A percentile compares a stretch with the other conserved stretches of the same genome.
Conservation (phyloP, 805 yeast species). For the Kodamaea neixiangensis region DNA sequence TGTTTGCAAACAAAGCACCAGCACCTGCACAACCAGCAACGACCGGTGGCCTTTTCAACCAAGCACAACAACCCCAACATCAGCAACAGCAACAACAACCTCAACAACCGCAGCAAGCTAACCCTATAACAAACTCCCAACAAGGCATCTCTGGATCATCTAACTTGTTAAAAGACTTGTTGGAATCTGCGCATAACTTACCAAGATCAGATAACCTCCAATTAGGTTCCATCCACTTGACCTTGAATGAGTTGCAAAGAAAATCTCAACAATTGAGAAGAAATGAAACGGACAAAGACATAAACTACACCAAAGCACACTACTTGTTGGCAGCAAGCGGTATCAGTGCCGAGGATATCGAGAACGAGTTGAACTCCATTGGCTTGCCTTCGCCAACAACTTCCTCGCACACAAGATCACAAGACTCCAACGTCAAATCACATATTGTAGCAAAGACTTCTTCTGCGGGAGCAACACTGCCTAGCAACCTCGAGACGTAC, state of each 20-base stretch:
- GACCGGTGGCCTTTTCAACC: not conserved
- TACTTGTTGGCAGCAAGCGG: slow-evolving; percentile 90
- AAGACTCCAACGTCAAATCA: not conserved
- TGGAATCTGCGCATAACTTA: slow-evolving; percentile 74
- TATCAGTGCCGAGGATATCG: slow-evolving; percentile 35
- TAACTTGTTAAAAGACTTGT: slow-evolving; percentile 60
- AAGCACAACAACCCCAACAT: not conserved
- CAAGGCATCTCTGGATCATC: slow-evolving; percentile 3
- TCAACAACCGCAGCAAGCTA: not conserved
- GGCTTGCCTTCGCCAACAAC: slow-evolving; percentile 17
- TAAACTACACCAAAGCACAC: slow-evolving; percentile 69
- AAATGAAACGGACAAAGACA: slow-evolving; percentile 30
- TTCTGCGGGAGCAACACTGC: not conserved
- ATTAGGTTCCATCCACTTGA: slow-evolving; percentile 77
- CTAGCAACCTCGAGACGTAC: slow-evolving; percentile 56
- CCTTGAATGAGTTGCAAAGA: slow-evolving; percentile 74
- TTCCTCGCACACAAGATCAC: slow-evolving; percentile 5
- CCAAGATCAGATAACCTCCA: slow-evolving; percentile 63
- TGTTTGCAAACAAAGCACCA: not conserved
- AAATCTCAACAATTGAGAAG: slow-evolving; percentile 58
- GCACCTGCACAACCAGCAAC: not conserved
- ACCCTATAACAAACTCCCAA: not conserved
- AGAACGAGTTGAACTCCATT: slow-evolving; percentile 18
- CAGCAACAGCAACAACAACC: not conserved
- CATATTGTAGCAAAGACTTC: slow-evolving; percentile 1